phyloP scores from a whole-genome alignment of 73 alveolate species.

The Paramecium tetraurelia region DNA sequence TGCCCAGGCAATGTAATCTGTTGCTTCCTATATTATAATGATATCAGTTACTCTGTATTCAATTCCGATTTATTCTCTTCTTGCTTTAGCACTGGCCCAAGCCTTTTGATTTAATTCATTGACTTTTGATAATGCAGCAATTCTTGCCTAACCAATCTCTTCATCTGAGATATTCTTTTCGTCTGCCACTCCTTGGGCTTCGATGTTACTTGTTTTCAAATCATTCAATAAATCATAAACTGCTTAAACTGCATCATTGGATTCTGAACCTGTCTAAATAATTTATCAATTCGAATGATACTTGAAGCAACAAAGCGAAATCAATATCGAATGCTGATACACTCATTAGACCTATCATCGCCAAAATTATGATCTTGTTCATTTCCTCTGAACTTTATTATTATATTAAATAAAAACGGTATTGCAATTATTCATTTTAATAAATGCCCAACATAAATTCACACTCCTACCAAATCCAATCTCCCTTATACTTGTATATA shows the following conservation, averaged over 20 bases:
- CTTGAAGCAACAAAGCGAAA: neutral
- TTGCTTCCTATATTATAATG: neutral
- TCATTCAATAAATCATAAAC: slow-evolving; percentile 46
- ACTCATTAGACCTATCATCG: neutral
- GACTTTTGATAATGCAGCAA: slow-evolving; percentile 36
- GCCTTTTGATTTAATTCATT: slow-evolving; percentile 24
- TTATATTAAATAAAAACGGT: slow-evolving; percentile 1
- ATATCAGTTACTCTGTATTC: slow-evolving; percentile 32
- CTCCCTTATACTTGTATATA: neutral
- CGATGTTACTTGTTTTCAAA: slow-evolving; percentile 31
- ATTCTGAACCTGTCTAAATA: slow-evolving; percentile 36
- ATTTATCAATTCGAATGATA: neutral
- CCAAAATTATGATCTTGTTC: neutral
- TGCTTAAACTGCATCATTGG: slow-evolving; percentile 47
- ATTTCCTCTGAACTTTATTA: neutral
- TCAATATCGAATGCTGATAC: neutral
- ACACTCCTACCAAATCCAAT: neutral
- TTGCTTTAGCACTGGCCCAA: slow-evolving; percentile 20
- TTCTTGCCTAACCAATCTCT: slow-evolving; percentile 24
- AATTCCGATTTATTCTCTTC: slow-evolving; percentile 25
- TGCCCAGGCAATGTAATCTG: slow-evolving; percentile 42
- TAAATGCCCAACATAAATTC: neutral
- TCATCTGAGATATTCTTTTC: slow-evolving; percentile 40
- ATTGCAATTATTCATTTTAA: neutral
- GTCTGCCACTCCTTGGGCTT: slow-evolving; percentile 28